Percentiles rank a stretch among this genome's conserved stretches.
Evolutionary conservation across 768 basidiomycete genomes (phyloP).

Genomic region (Rhizopogon salebrosus): DNA sequence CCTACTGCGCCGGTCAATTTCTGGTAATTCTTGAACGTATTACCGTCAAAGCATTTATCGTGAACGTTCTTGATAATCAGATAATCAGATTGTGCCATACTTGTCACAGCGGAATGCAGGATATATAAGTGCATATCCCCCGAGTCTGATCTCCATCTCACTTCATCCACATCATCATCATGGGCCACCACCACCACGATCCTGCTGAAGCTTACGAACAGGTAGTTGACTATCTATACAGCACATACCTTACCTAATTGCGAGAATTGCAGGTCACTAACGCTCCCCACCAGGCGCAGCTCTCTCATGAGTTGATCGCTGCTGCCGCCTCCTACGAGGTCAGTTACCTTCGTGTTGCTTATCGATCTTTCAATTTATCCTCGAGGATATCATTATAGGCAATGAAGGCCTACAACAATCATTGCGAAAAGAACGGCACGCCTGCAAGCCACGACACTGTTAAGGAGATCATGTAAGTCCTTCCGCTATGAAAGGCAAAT

Average conservation of each 20-base stretch:
- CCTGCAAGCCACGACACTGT: constrained; percentile 46
- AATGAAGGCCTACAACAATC: constrained; percentile 57
- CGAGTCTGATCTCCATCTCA: not conserved
- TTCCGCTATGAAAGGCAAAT: not conserved
- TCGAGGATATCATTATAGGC: constrained; percentile 35
- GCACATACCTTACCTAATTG: not conserved
- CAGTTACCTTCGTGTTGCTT: not conserved
- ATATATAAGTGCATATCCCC: not conserved
- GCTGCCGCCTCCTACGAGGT: constrained; percentile 66
- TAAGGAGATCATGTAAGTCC: constrained; percentile 48
- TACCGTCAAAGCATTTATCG: too few relatives aligned
- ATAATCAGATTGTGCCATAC: not conserved
- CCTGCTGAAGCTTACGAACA: constrained; percentile 11
- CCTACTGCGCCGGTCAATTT: too few relatives aligned
- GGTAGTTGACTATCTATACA: constrained; percentile 9
- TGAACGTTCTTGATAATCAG: too few relatives aligned
- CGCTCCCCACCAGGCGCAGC: constrained; percentile 48
- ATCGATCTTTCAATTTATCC: not conserved
- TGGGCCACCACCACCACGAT: constrained; percentile 4
- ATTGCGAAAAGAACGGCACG: constrained; percentile 43
- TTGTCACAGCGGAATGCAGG: not conserved
- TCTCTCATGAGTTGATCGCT: constrained; percentile 65
- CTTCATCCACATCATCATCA: constrained; percentile 7
- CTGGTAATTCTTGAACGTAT: too few relatives aligned
- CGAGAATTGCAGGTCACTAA: constrained; percentile 33